These are phyloP conservation scores for Macadamia integrifolia DNA, from an alignment of 164 flowering plant genomes.

Conservation along the genomic window DNA sequence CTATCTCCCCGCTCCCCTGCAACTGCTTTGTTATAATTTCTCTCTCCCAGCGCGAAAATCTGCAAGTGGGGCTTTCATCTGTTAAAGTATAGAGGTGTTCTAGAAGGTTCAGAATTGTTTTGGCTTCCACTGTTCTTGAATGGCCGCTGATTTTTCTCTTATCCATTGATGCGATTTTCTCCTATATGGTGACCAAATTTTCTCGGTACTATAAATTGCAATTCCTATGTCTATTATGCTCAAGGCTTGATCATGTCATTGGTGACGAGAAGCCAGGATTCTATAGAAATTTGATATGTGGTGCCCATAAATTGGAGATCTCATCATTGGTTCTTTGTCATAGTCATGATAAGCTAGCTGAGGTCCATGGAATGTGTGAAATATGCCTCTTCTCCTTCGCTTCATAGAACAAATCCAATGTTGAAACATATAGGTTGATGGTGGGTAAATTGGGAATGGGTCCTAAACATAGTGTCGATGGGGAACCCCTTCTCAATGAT, in stretches of 20 bases:
- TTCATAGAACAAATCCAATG: constrained; percentile 24
- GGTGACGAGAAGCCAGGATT: constrained; percentile 31
- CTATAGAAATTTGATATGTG: constrained; percentile 37
- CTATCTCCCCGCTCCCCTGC: too few relatives aligned
- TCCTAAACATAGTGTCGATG: constrained; percentile 16
- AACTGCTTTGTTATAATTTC: too few relatives aligned
- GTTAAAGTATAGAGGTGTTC: constrained; percentile 20
- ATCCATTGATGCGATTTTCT: constrained; percentile 38
- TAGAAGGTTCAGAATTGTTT: constrained; percentile 22
- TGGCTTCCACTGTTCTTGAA: constrained; percentile 45
- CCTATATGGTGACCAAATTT: constrained; percentile 38
- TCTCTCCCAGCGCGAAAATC: not conserved
- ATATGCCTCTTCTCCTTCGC: constrained; percentile 46
- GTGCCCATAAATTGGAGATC: constrained; percentile 46
- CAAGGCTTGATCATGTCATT: constrained; percentile 40
- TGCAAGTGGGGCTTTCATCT: constrained; percentile 18
- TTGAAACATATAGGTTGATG: constrained; percentile 26
- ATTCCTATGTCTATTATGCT: constrained; percentile 52
- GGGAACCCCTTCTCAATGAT: constrained; percentile 22
- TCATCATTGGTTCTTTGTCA: constrained; percentile 52
- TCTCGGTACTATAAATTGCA: constrained; percentile 39
- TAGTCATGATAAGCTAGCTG: constrained; percentile 49
- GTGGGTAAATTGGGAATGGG: constrained; percentile 35
- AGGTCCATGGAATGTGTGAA: constrained; percentile 52
- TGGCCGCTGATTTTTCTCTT: constrained; percentile 52